Evolutionary conservation across 495 filamentous ascomycete species (phyloP).

Genomic region (Pyrenula massariospora): DNA sequence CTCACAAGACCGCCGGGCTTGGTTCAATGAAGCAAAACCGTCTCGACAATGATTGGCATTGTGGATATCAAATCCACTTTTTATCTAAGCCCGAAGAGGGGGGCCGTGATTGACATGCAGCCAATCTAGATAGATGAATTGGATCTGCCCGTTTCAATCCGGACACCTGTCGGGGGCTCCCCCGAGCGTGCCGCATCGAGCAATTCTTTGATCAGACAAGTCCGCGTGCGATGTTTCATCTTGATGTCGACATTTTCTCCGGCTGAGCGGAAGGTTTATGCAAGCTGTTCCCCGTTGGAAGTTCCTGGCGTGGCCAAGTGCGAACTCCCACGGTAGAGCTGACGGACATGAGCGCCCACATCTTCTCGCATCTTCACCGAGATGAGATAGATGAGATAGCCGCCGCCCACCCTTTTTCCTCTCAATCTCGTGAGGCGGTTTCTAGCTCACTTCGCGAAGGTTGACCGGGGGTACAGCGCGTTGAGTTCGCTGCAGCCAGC

Average conservation of each 20-base stretch:
- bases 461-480: conserved; percentile 2
- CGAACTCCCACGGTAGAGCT: background rate
- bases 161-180: background rate
- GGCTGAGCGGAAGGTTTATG: conserved; percentile 3
- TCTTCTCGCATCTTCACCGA: background rate
- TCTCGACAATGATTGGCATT: too few species aligned
- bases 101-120: background rate
- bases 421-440: background rate
- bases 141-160: background rate
- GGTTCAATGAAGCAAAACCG: too few species aligned
- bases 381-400: background rate
- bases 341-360: too few species aligned
- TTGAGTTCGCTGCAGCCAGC: background rate
- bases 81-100: too few species aligned
- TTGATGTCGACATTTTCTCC: conserved; percentile 8
- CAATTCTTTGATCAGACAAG: background rate
- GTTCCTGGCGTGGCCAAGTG: background rate
- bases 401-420: background rate
- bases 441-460: conserved; percentile 4
- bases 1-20: background rate
- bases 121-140: background rate
- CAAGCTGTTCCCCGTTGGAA: background rate
- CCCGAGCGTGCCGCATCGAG: background rate
- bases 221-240: background rate
- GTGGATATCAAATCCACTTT: too few species aligned